These are phyloP conservation scores for Podospora tetraspora DNA, from an alignment of 495 filamentous ascomycete species.

Conservation along the genomic window DNA sequence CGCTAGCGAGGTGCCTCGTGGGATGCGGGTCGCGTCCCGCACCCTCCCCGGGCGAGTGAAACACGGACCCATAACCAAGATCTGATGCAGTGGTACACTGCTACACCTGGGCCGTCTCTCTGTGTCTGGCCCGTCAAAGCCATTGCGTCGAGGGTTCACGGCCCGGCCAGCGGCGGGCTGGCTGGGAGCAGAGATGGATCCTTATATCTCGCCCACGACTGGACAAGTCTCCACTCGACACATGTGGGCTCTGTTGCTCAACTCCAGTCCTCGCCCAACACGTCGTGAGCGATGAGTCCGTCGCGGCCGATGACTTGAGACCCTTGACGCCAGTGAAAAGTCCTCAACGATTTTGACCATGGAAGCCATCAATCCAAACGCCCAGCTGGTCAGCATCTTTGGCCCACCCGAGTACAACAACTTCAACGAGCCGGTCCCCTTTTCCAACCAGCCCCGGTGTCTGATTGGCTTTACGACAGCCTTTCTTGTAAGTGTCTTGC, in stretches of 20 bases:
- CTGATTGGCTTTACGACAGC: conserved; percentile 15
- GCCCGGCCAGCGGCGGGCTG: background rate
- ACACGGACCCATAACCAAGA: background rate
- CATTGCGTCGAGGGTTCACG: background rate
- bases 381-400: conserved; percentile 17
- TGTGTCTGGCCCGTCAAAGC: background rate
- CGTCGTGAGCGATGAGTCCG: background rate
- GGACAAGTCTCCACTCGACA: background rate
- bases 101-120: background rate
- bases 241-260: background rate
- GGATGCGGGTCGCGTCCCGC: background rate
- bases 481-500: conserved; percentile 12
- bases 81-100: background rate
- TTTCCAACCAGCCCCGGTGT: conserved; percentile 18
- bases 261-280: background rate
- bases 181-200: background rate
- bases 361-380: conserved; percentile 3
- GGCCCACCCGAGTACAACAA: conserved; percentile 25
- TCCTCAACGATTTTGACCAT: conserved; percentile 1
- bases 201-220: background rate
- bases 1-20: background rate
- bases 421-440: conserved; percentile 24
- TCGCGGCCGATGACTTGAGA: background rate
- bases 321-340: background rate
- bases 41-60: background rate